Base-by-base conservation (phyloP, 2,329 filamentous ascomycete genomes). In the Epichloe baconii region DNA sequence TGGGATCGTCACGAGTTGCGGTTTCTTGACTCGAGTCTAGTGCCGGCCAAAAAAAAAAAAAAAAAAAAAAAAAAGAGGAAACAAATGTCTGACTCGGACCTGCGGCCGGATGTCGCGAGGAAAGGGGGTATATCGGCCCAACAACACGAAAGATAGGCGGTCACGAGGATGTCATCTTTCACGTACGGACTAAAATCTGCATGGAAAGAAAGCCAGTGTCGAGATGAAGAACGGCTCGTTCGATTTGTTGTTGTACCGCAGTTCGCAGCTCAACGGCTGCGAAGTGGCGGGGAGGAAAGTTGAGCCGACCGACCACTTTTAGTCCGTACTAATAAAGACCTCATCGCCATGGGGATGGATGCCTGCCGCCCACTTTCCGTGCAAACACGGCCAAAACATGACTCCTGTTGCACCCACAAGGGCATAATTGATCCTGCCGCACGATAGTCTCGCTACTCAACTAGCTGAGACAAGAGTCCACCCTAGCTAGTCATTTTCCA, bases 1-100 rank as follows among this genome's bases (percentile, higher is more conserved):
- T 31, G 42, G 48, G 48, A 50, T 50, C 48, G 42, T 51, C 49
- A 51, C 49, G 49, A 26, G 44, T 4, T 41, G 31, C n/a, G 15
- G 43, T 17, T 11, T 8, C n/a, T 17, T 17, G 17, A 17, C 38
- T 14, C 4, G 15, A 23, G 44, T 8, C n/a, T 3, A 17, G 15
- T 3, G 4, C 23, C 6, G 23, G 23, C 23, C 2, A 19, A 47
- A 17, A 14, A 23, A 26, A n/a, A 5, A 17, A n/a, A 17, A 11
- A 5, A 26, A 26, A 7, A 40, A 47, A 17, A 17, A 12, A 26
- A 26, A n/a, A 3, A 8, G 6, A 21, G 17, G 37, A 17, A 42
- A 44, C 15, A 17, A 8, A 50, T 46, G 43, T 50, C 43, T 50
- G 48, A 45, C 42, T 45, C 35, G 35, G 23, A 26, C 31, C 26